phyloP scores from a whole-genome alignment of 257 asterid species.

The Ballota nigra region DNA sequence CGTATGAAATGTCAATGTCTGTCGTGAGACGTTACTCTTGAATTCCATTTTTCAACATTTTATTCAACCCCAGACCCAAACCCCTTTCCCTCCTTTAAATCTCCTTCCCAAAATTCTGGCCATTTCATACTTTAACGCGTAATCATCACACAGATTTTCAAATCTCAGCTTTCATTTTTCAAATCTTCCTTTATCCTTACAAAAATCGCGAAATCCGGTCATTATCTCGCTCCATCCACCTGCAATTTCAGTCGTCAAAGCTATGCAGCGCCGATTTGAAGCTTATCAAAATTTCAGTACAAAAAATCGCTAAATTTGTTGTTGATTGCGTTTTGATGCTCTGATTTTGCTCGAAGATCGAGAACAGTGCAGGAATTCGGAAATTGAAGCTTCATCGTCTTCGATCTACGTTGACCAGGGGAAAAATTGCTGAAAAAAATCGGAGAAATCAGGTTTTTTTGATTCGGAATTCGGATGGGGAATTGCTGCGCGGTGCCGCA shows the following conservation, averaged over 20 bases:
- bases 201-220: neutral
- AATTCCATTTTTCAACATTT: constrained; percentile 35
- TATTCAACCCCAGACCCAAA: constrained; percentile 13
- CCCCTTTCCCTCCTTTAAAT: constrained; percentile 25
- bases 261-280: constrained; percentile 27
- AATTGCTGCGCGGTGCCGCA: constrained; percentile 57
- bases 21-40: neutral
- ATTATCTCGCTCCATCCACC: constrained; percentile 16
- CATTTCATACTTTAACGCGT: neutral
- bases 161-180: neutral
- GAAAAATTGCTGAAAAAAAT: neutral
- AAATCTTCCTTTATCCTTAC: neutral
- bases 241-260: constrained; percentile 10
- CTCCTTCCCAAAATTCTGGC: neutral
- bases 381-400: neutral
- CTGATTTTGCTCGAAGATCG: neutral
- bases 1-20: constrained; percentile 15
- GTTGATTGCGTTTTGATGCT: neutral
- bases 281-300: constrained; percentile 7
- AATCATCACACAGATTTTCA: neutral
- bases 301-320: neutral
- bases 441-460: neutral
- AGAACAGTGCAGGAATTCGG: constrained; percentile 12
- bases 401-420: neutral
- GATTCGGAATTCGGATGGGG: constrained; percentile 34